Evolutionary conservation across 805 yeast species (phyloP), one percentile per base, ranked within the genome.

Genomic region (Helenozyma baotianmanensis): DNA sequence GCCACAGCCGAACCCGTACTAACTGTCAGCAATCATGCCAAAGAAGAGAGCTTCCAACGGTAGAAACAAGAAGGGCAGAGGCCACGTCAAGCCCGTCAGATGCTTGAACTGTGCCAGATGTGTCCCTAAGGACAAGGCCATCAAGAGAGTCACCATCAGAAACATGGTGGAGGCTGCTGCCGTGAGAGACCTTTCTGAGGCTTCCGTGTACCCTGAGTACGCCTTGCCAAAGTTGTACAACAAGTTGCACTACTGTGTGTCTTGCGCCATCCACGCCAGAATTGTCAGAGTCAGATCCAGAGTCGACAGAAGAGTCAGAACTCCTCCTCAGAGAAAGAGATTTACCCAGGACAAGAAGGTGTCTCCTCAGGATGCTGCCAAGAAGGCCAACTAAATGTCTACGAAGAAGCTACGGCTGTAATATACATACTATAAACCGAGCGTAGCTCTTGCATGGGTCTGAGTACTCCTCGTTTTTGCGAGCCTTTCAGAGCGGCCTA

Each of bases 11-110:
- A 8, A 22, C 24, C 30, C 6, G 10, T 38, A 45, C 48, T 43
- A 45, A 45, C 48, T 14, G 29, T 10, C 31, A 36, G 40, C 72
- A 80, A 72, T 17, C 53, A 92, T 92, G 99, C 97, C 98, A 76
- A 92, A 92, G 87, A 92, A 92, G 97, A 90, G 99, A 89, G 88
- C 97, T 74, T 88, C 97, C 92, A 88, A 89, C 97, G 99, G 99
- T 82, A 90, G 99, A 82, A 92, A 92, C 94, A 92, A 92, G 94
- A 89, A 88, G 80, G 97, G 97, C 72, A 92, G 99, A 87, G 99
- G 99, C 71, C 97, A 92, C 96, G 96, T 86, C 74, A 86, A 85
- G 76, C 95, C 96, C 70, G 97, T 90, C 66, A 89, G 99, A 84
- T 92, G 99, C 81, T 84, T 88, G 68, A 92, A 92, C 96, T 92